Base-by-base conservation (phyloP, 306 rosid genomes). In the Styphnolobium japonicum region DNA sequence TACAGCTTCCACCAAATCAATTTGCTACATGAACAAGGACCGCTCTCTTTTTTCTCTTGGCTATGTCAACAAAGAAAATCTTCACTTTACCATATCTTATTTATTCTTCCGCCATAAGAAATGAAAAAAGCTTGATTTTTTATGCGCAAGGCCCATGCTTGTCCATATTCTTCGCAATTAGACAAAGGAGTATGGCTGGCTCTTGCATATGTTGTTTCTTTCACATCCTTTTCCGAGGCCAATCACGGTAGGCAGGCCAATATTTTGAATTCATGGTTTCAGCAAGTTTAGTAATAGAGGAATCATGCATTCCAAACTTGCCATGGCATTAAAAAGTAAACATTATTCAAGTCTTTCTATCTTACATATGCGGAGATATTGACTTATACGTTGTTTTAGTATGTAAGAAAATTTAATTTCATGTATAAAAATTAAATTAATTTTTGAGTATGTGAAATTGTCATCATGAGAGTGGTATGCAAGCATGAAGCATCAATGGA, bases 221-320 rank as follows among this genome's bases (percentile, higher is more conserved):
- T 2, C 18, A 29, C 31, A 14, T 60, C 68, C 53, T n/a, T 60
- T 63, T 72, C 36, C 51, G 15, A 71, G 19, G 48, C 75, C 77
- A 85, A 67, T 85, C 39, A 11, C 31, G 27, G 51, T 69, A 6
- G 25, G 67, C 70, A 80, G 69, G 57, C 75, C 80, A 56, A 29
- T 3, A 19, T 83, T 74, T 75, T 33, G 22, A 23, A 40, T 62
- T 58, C 60, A 42, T 18, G 45, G 73, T 51, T 83, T 65, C 58
- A 29, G 12, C 16, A 40, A 25, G 11, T 56, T 67, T 27, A 10
- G 31, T 4, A 48, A 21, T 21, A 15, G 76, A 68, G 53, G 7
- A 33, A 42, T 33, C 72, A 60, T 71, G 65, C 64, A 55, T 33
- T 49, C 6, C 11, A 56, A 25, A 10, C n/a, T n/a, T n/a, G n/a